phyloP scores from a whole-genome alignment of 768 basidiomycete species.

The Lyophyllum decastes region DNA sequence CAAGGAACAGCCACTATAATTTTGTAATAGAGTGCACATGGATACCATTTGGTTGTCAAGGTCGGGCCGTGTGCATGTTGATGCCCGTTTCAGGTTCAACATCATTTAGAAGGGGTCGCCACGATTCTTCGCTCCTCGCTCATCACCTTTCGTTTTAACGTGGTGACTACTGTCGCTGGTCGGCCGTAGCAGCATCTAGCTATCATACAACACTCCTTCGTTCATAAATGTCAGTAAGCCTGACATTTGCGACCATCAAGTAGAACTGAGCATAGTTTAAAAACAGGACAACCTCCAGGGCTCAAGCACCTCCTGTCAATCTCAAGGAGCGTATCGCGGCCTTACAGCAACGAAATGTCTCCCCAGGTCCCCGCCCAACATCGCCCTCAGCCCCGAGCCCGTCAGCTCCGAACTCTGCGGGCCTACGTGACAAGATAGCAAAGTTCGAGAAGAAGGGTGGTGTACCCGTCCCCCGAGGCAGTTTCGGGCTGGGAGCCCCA shows the following conservation, averaged over 20 bases:
- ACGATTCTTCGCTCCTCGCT: slow-evolving; percentile 9
- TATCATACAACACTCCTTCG: slow-evolving; percentile 12
- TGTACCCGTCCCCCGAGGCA: slow-evolving; percentile 72
- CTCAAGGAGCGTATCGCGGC: slow-evolving; percentile 86
- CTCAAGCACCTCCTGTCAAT: slow-evolving; percentile 44
- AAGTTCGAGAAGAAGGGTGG: slow-evolving; percentile 81
- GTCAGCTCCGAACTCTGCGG: slow-evolving; percentile 25
- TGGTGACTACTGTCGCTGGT: slow-evolving; percentile 25
- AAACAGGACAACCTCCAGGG: slow-evolving; percentile 27
- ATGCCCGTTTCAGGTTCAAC: slow-evolving; percentile 18
- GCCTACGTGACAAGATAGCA: slow-evolving; percentile 69
- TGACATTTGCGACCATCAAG: background rate
- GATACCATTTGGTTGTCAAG: slow-evolving; percentile 9
- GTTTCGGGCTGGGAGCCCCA: slow-evolving; percentile 70
- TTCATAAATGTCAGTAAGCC: slow-evolving; percentile 16
- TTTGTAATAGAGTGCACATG: background rate
- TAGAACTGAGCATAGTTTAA: slow-evolving; percentile 1
- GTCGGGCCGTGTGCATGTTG: slow-evolving; percentile 1
- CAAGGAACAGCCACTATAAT: background rate
- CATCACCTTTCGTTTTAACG: slow-evolving; percentile 12
- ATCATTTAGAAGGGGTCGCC: slow-evolving; percentile 8
- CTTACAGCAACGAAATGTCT: slow-evolving; percentile 61
- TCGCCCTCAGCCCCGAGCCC: slow-evolving; percentile 29
- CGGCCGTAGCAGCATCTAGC: slow-evolving; percentile 22
- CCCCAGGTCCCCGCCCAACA: slow-evolving; percentile 22